A percentile compares a stretch with the other conserved stretches of the same genome.
Evolutionary conservation across 169 alveolate species (phyloP).

Genomic region (Plasmodium malariae): DNA sequence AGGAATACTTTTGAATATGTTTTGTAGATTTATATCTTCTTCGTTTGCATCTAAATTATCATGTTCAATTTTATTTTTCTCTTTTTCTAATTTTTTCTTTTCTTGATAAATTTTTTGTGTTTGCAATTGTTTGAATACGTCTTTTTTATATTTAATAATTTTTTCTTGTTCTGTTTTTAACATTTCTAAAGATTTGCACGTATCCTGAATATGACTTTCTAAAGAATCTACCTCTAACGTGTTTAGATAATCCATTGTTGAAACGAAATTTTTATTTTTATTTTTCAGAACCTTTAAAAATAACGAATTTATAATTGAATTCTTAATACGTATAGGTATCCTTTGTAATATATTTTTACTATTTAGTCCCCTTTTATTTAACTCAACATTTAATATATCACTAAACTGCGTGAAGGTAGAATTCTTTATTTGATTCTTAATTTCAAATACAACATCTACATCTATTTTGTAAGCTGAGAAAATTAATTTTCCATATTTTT

Average conservation of each 20-base stretch:
- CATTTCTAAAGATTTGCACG: slow-evolving; percentile 54
- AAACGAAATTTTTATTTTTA: slow-evolving; percentile 56
- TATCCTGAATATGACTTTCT: slow-evolving; percentile 43
- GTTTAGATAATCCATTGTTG: slow-evolving; percentile 51
- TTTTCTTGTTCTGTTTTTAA: slow-evolving; percentile 70
- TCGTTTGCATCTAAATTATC: slow-evolving; percentile 68
- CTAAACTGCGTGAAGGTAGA: slow-evolving; percentile 54
- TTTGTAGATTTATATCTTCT: slow-evolving; percentile 55
- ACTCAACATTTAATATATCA: slow-evolving; percentile 67
- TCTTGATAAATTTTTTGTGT: slow-evolving; percentile 67
- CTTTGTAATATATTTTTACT: slow-evolving; percentile 61
- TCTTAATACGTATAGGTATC: slow-evolving; percentile 56
- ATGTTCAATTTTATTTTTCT: slow-evolving; percentile 64
- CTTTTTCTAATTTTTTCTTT: slow-evolving; percentile 66
- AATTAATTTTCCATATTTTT: slow-evolving; percentile 67
- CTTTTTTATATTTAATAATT: slow-evolving; percentile 64
- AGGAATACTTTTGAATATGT: slow-evolving; percentile 56
- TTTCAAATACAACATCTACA: slow-evolving; percentile 70
- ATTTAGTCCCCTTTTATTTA: slow-evolving; percentile 49
- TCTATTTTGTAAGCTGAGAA: slow-evolving; percentile 73
- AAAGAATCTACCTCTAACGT: slow-evolving; percentile 44
- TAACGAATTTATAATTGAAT: slow-evolving; percentile 42
- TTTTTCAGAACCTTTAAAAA: slow-evolving; percentile 67
- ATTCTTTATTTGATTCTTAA: slow-evolving; percentile 63
- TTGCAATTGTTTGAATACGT: slow-evolving; percentile 72